phyloP scores from a whole-genome alignment of 768 basidiomycete species.

The Gelatoporia subvermispora region DNA sequence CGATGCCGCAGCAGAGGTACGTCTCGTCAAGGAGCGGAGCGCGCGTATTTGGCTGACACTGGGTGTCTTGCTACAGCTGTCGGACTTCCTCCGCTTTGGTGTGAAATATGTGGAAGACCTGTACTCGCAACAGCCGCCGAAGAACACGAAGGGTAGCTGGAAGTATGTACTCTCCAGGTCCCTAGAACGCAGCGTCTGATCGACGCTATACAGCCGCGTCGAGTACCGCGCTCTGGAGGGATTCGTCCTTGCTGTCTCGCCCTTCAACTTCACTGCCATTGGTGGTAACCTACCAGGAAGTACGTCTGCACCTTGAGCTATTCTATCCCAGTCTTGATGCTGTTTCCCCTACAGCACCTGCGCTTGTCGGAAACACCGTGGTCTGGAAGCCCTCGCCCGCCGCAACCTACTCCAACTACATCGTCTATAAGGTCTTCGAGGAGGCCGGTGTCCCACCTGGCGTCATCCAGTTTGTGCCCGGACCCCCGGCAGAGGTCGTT shows the following conservation, averaged over 20 bases:
- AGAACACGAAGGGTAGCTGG: slow-evolving; percentile 86
- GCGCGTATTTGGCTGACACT: no score
- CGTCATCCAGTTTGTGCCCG: slow-evolving; percentile 97
- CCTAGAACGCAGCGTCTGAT: not conserved
- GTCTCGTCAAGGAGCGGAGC: slow-evolving; percentile 23
- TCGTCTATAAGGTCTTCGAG: slow-evolving; percentile 83
- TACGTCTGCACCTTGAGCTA: no score
- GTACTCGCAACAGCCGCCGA: slow-evolving; percentile 84
- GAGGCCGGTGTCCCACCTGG: slow-evolving; percentile 93
- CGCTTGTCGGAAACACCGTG: slow-evolving; percentile 89
- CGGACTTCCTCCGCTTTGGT: slow-evolving; percentile 94
- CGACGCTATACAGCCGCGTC: slow-evolving; percentile 56
- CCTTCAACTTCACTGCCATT: slow-evolving; percentile 98
- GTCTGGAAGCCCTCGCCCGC: slow-evolving; percentile 98
- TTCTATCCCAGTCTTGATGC: not conserved
- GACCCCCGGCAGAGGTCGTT: slow-evolving; percentile 80
- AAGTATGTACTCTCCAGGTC: slow-evolving; percentile 59
- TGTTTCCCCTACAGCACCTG: slow-evolving; percentile 54
- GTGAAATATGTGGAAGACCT: slow-evolving; percentile 97
- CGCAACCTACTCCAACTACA: slow-evolving; percentile 92
- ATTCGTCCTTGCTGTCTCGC: slow-evolving; percentile 95
- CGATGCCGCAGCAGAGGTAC: slow-evolving; percentile 94
- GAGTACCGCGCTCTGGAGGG: slow-evolving; percentile 99
- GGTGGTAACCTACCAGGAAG: slow-evolving; percentile 89
- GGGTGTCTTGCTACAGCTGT: no score